Conservation (phyloP, 495 filamentous ascomycete genomes). For the Cladorrhinum samala region DNA sequence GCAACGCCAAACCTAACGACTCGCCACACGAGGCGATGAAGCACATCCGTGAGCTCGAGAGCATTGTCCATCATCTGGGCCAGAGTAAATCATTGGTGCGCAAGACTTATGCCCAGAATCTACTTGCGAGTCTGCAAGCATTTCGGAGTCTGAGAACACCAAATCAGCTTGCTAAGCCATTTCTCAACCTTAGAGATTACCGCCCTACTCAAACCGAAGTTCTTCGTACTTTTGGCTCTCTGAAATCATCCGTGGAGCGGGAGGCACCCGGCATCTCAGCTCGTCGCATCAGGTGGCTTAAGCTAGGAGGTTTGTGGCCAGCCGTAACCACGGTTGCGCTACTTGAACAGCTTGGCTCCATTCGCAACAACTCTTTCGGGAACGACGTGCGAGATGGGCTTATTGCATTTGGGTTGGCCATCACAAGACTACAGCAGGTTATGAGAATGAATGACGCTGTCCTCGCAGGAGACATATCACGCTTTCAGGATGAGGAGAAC, state of each 20-base stretch:
- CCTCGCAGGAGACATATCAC: not conserved
- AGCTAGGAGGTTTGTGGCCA: conserved; percentile 47
- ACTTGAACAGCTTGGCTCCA: conserved; percentile 48
- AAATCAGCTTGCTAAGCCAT: conserved; percentile 4
- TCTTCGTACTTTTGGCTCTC: conserved; percentile 11
- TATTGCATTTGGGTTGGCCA: conserved; percentile 32
- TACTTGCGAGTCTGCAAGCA: conserved; percentile 19
- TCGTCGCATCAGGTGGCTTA: conserved; percentile 40
- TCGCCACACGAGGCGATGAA: not conserved
- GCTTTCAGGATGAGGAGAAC: conserved; percentile 31
- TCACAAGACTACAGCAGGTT: conserved; percentile 43
- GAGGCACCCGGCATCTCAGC: conserved; percentile 23
- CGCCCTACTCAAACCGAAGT: conserved; percentile 2
- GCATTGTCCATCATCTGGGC: not conserved
- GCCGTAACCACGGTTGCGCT: conserved; percentile 41
- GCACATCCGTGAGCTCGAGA: conserved; percentile 7
- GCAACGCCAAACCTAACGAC: conserved; percentile 2
- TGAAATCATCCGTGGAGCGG: conserved; percentile 21
- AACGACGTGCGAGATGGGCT: conserved; percentile 39
- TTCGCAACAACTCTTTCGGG: conserved; percentile 25
- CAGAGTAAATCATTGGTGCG: conserved; percentile 14
- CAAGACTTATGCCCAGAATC: conserved; percentile 11
- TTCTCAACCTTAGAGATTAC: conserved; percentile 3
- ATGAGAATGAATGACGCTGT: conserved; percentile 15
- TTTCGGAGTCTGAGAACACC: conserved; percentile 8